A percentile compares a stretch with the other conserved stretches of the same genome.
phyloP scores from a whole-genome alignment of 768 basidiomycete species.

The Lactifluus rugatus region DNA sequence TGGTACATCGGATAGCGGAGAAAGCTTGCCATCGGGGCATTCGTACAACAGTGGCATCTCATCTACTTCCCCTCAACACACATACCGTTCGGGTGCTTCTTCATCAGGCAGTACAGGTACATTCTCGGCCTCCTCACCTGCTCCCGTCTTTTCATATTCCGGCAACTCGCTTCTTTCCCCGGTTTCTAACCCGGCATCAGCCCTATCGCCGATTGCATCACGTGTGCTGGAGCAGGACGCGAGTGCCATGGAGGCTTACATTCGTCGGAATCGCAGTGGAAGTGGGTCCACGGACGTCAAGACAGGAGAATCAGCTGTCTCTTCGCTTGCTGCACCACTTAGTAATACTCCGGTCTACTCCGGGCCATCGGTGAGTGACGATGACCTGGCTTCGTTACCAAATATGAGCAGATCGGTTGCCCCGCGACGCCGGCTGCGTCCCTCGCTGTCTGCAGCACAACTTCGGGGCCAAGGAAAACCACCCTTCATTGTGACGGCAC shows the following conservation, averaged over 20 bases:
- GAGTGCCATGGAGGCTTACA: constrained; percentile 80
- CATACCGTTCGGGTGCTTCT: constrained; percentile 43
- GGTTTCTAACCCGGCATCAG: constrained; percentile 31
- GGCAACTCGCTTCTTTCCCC: constrained; percentile 25
- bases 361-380: constrained; percentile 44
- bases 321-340: constrained; percentile 21
- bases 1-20: constrained; percentile 22
- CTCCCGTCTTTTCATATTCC: constrained; percentile 29
- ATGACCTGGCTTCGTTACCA: constrained; percentile 42
- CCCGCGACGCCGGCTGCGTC: constrained; percentile 50
- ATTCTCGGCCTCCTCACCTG: constrained; percentile 31
- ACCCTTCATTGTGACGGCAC: constrained; percentile 17
- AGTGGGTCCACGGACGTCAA: constrained; percentile 66
- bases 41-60: constrained; percentile 21
- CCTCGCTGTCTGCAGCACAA: constrained; percentile 72
- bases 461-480: constrained; percentile 35
- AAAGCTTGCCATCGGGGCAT: constrained; percentile 18
- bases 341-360: constrained; percentile 25
- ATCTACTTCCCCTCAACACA: constrained; percentile 25
- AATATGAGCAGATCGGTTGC: constrained; percentile 42
- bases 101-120: constrained; percentile 41
- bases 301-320: constrained; percentile 47
- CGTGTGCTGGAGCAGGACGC: constrained; percentile 80
- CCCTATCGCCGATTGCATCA: constrained; percentile 66
- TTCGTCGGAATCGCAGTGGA: constrained; percentile 73